phyloP scores from a whole-genome alignment of 495 filamentous ascomycete species.

The Penicillium subrubescens region DNA sequence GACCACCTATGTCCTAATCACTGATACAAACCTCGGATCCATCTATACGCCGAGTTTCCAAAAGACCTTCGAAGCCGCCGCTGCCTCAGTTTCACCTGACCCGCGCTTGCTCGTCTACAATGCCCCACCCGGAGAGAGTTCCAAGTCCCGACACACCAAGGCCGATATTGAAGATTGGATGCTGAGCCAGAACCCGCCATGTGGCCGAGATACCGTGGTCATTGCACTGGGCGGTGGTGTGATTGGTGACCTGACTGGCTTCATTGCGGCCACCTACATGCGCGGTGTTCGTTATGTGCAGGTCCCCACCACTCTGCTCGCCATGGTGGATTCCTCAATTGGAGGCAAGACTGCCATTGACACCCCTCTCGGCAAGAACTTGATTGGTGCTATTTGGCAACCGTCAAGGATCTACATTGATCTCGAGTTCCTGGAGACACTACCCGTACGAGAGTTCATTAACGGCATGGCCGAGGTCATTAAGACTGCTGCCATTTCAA shows the following conservation, averaged over 20 bases:
- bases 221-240: conserved; percentile 97
- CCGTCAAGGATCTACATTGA: conserved; percentile 93
- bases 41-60: conserved; percentile 80
- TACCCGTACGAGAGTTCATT: conserved; percentile 91
- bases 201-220: conserved; percentile 91
- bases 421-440: conserved; percentile 85
- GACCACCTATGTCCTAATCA: conserved; percentile 93
- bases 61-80: conserved; percentile 63
- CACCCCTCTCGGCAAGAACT: conserved; percentile 93
- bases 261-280: conserved; percentile 98
- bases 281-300: conserved; percentile 94
- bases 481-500: conserved; percentile 97
- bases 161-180: conserved; percentile 98
- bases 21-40: conserved; percentile 86
- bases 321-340: conserved; percentile 99
- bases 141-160: conserved; percentile 90
- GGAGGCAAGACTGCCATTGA: conserved; percentile 99
- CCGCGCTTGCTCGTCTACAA: conserved; percentile 79
- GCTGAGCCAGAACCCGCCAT: conserved; percentile 71
- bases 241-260: conserved; percentile 96
- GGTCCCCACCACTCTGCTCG: conserved; percentile 89
- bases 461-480: conserved; percentile 99
- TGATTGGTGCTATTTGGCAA: conserved; percentile 97
- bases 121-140: conserved; percentile 88
- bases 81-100: conserved; percentile 52